A percentile compares a stretch with the other conserved stretches of the same genome.
Conservation (phyloP, 2,329 filamentous ascomycete genomes). For the Fusarium cicatricum region DNA sequence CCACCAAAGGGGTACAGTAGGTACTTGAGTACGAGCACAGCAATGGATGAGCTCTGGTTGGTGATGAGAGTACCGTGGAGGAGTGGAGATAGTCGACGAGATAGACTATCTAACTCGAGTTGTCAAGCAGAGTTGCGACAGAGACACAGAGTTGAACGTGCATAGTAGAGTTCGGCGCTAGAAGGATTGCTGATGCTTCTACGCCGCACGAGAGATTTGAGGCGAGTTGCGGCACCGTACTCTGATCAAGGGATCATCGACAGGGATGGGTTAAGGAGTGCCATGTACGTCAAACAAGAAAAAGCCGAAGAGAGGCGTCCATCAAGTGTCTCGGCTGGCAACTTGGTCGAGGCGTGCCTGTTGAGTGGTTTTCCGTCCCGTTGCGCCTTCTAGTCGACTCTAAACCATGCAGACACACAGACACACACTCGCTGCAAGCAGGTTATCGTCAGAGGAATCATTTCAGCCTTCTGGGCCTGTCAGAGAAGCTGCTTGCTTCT, state of each 20-base stretch:
- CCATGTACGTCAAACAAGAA: constrained; percentile 29
- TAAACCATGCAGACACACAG: constrained; percentile 29
- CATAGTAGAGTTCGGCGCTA: constrained; percentile 37
- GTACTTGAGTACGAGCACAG: no score
- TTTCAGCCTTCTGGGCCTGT: not conserved
- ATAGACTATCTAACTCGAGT: not conserved
- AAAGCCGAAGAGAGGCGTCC: constrained; percentile 11
- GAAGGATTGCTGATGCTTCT: constrained; percentile 34
- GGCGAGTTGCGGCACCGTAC: not conserved
- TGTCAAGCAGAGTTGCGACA: no score
- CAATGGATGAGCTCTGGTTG: not conserved
- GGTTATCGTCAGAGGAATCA: constrained; percentile 1
- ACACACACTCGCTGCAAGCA: constrained; percentile 26
- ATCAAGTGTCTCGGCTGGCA: no score
- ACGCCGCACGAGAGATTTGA: not conserved
- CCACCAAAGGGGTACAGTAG: no score
- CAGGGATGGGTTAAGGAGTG: constrained; percentile 16
- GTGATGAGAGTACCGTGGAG: not conserved
- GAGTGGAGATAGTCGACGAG: constrained; percentile 1
- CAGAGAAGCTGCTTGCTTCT: constrained; percentile 4
- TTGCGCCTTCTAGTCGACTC: constrained; percentile 20
- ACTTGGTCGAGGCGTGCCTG: constrained; percentile 11
- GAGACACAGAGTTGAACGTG: not conserved
- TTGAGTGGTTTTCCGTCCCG: constrained; percentile 28
- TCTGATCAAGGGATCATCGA: constrained; percentile 25